A percentile compares a stretch with the other conserved stretches of the same genome.
phyloP scores from a whole-genome alignment of 495 filamentous ascomycete species.

The Penicillium turbatum region DNA sequence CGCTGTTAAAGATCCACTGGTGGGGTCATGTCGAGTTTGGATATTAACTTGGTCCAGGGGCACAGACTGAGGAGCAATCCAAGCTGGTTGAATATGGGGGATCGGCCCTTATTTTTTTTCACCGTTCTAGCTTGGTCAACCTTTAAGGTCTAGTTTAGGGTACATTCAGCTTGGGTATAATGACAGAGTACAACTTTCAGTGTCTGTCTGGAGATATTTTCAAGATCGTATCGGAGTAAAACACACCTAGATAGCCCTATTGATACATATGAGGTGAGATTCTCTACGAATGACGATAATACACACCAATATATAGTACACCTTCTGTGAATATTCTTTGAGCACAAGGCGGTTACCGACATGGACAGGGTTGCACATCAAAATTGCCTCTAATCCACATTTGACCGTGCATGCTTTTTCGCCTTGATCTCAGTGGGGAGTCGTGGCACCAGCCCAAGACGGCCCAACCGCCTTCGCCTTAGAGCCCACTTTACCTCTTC shows the following conservation, averaged over 20 bases:
- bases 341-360: constrained; percentile 10
- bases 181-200: too few relatives aligned
- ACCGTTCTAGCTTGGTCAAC: background rate
- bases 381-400: constrained; percentile 31
- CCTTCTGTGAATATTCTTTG: background rate
- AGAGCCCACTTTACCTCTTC: constrained; percentile 25
- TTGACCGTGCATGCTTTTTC: constrained; percentile 35
- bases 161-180: background rate
- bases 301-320: background rate
- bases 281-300: background rate
- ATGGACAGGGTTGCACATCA: constrained; percentile 17
- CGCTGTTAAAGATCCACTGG: constrained; percentile 15
- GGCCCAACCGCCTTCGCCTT: constrained; percentile 38
- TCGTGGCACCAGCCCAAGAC: constrained; percentile 48
- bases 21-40: constrained; percentile 8
- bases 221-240: too few relatives aligned
- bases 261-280: background rate
- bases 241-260: too few relatives aligned
- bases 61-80: constrained; percentile 27
- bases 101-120: constrained; percentile 13
- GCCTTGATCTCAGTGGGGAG: constrained; percentile 28
- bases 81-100: constrained; percentile 18
- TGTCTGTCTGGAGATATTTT: too few relatives aligned
- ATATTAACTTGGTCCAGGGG: constrained; percentile 16
- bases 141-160: constrained; percentile 1